Conservation (phyloP, 2,329 filamentous ascomycete species). For the Trichoderma breve region DNA sequence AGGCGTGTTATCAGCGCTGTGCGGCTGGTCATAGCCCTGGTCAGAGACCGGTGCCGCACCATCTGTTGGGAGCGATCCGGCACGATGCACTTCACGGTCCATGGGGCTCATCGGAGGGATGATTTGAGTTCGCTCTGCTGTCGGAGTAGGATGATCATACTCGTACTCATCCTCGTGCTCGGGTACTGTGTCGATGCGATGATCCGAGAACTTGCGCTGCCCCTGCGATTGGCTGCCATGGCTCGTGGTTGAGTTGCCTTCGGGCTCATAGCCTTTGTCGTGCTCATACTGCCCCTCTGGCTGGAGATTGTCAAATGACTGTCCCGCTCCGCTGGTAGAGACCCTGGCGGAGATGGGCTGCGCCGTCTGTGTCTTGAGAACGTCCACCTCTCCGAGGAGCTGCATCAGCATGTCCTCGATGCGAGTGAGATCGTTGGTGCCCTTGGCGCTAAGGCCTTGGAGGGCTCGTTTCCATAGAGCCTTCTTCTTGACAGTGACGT, state of each 20-base stretch:
- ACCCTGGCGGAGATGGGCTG: constrained; percentile 27
- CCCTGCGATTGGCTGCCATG: constrained; percentile 68
- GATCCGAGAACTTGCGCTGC: constrained; percentile 61
- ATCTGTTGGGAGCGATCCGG: constrained; percentile 52
- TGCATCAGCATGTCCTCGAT: constrained; percentile 93
- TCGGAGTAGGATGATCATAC: constrained; percentile 52
- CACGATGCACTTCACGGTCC: constrained; percentile 41
- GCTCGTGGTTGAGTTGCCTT: constrained; percentile 69
- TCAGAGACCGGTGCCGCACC: constrained; percentile 56
- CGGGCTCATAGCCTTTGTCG: constrained; percentile 76
- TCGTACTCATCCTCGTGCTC: constrained; percentile 75
- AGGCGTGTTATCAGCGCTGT: constrained; percentile 79
- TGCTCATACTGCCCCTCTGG: constrained; percentile 63
- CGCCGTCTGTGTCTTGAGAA: constrained; percentile 64
- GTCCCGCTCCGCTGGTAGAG: constrained; percentile 50
- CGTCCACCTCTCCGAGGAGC: constrained; percentile 87
- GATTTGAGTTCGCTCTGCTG: constrained; percentile 30
- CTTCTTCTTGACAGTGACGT: constrained; percentile 72
- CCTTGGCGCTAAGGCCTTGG: constrained; percentile 84
- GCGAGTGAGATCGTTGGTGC: constrained; percentile 79
- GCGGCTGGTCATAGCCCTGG: constrained; percentile 38
- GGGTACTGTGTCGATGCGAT: constrained; percentile 85
- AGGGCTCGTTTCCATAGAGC: constrained; percentile 94
- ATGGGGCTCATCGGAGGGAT: constrained; percentile 62
- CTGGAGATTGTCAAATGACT: constrained; percentile 68